A percentile compares a stretch with the other conserved stretches of the same genome.
phyloP scores from a whole-genome alignment of 371 early-diverging fungal genomes.

The Haplosporangium sp. region DNA sequence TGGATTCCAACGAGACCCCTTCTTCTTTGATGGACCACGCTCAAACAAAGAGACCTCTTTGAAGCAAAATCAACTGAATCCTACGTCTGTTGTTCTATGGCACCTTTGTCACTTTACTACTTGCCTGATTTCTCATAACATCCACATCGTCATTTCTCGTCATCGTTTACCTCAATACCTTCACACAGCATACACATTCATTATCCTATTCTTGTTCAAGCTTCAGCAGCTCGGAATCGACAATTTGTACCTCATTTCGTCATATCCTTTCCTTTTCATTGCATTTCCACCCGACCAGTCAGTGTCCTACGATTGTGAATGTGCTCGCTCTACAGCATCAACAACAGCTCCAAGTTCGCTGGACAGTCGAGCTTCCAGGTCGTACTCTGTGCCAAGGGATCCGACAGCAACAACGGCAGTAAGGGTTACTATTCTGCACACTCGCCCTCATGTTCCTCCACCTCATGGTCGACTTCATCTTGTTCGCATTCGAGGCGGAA shows the following conservation, averaged over 20 bases:
- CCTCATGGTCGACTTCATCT: slow-evolving; percentile 13
- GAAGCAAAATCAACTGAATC: not conserved
- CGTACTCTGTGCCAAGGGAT: slow-evolving; percentile 33
- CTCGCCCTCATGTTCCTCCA: slow-evolving; percentile 5
- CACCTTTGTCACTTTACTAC: not conserved
- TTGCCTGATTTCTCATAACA: not conserved
- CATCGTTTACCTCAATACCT: not conserved
- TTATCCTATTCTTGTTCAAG: too few species aligned
- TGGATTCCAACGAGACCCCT: not conserved
- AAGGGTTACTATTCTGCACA: not conserved
- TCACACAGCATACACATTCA: too few species aligned
- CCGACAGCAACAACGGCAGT: slow-evolving; percentile 13
- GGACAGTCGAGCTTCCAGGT: slow-evolving; percentile 47
- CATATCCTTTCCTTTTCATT: not conserved
- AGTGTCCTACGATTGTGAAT: slow-evolving; percentile 13
- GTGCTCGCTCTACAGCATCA: slow-evolving; percentile 55
- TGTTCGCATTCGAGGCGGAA: slow-evolving; percentile 20
- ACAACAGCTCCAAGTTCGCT: slow-evolving; percentile 43
- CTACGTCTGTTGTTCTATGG: not conserved
- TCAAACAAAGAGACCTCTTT: slow-evolving; percentile 9
- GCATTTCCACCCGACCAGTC: too few species aligned
- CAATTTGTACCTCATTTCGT: not conserved
- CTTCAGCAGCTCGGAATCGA: not conserved
- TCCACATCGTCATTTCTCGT: not conserved
- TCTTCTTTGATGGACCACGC: slow-evolving; percentile 1